Evolutionary conservation across 257 asterid genomes (phyloP), one percentile per base, ranked within the genome.

Genomic region (Sherardia arvensis): DNA sequence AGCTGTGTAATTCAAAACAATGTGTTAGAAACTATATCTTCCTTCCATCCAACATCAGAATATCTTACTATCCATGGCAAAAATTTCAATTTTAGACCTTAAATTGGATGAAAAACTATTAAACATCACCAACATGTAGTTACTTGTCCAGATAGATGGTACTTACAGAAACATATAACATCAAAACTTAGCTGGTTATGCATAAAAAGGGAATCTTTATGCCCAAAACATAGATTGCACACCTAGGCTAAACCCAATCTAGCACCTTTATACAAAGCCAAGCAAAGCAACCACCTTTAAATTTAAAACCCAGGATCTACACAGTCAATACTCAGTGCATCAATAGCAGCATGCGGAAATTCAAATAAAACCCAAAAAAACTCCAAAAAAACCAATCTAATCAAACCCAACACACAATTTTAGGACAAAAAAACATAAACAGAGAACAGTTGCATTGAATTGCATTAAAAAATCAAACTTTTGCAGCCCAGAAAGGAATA

Each of bases 1-100:
- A 61, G 67, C 83, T 78, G 77, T 78, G 77, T 76, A 38, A 62
- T 60, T 69, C 56, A 59, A 74, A 29, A 33, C 56, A 32, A 72
- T n/a, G n/a, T n/a, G n/a, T n/a, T n/a, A n/a, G n/a, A n/a, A n/a
- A n/a, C n/a, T n/a, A n/a, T n/a, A n/a, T n/a, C n/a, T 5, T 27
- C 49, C 49, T 12, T 7, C 43, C 9, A 7, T 34, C 43, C 43
- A 8, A 12, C 12, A 12, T n/a, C n/a, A 40, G 14, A 0, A 40
- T 0, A 40, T 40, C 48, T 40, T 14, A 3, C 17, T 15, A 43
- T 43, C 51, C 51, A 43, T 43, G 3, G 51, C 4, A 43, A 43
- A 43, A 4, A n/a, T 43, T 15, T 43, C n/a, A 17, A 14, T 14
- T 43, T 17, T 4, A 43, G 51, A 43, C 5, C 3, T 14, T 43